These are phyloP conservation scores for Cocos nucifera DNA, from an alignment of 176 grass and related monocot species.

Conservation along the genomic window DNA sequence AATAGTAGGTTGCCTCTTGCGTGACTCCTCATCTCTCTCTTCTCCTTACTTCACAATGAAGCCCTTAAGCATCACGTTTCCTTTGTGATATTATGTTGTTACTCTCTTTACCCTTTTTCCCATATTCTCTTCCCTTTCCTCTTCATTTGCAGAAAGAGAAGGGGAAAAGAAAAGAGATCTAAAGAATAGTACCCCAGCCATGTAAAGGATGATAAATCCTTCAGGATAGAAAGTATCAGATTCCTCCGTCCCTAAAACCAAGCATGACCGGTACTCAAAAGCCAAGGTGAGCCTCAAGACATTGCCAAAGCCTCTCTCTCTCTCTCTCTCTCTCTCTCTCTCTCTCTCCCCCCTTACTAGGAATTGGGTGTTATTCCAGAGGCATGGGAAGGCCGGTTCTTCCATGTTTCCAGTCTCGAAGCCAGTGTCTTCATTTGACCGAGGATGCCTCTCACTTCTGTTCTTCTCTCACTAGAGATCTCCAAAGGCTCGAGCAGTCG, in stretches of 20 bases:
- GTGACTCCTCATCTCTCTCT: slow-evolving; percentile 45
- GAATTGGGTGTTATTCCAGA: background rate
- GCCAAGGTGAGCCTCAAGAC: no score
- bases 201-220: slow-evolving; percentile 16
- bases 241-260: slow-evolving; percentile 15
- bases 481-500: slow-evolving; percentile 42
- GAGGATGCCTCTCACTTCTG: slow-evolving; percentile 50
- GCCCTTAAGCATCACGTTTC: slow-evolving; percentile 25
- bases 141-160: slow-evolving; percentile 21
- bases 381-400: slow-evolving; percentile 21
- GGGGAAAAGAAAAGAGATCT: background rate
- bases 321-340: background rate
- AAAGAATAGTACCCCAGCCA: slow-evolving; percentile 6
- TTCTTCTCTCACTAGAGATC: slow-evolving; percentile 53
- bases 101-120: background rate
- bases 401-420: slow-evolving; percentile 6
- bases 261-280: background rate
- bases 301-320: background rate
- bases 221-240: background rate
- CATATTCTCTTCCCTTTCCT: background rate
- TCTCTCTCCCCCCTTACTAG: background rate
- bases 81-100: slow-evolving; percentile 11
- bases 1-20: slow-evolving; percentile 34
- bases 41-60: slow-evolving; percentile 22
- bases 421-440: slow-evolving; percentile 9